Evolutionary conservation across 208 protist species (phyloP), one percentile per base, ranked within the genome.

Genomic region (Trypanosomatidae sp.): DNA sequence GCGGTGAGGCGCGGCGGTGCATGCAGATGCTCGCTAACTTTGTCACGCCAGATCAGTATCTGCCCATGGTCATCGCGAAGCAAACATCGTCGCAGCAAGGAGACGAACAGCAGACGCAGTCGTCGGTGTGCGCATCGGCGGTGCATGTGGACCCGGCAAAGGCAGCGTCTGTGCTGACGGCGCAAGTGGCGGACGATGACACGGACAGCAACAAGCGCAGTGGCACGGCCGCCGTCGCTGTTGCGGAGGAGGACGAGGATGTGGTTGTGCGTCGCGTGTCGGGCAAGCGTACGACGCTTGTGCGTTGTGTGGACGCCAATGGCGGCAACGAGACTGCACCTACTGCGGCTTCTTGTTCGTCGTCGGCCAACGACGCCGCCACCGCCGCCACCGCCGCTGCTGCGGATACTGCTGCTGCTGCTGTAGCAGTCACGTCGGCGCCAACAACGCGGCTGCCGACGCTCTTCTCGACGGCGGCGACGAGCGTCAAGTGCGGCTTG

Each of bases 21-120:
- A 53, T 89, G 18, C 66, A 86, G 55, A 49, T 94, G 30, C 39
- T 94, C 6, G 78, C 75, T 18, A 88, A 91, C 52, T 90, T 89
- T 45, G 42, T 91, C n/a, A 84, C 71, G 30, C 86, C 86, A n/a
- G 71, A 79, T 15, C 81, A 94, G 45, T 94, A 94, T 33, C 33
- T 94, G 4, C 86, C 86, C 0, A 86, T 94, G 64, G 43, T 94
- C 7, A 86, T 83, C 23, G 56, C 71, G 8, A 71, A 79, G 39
- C 51, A 52, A 8, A 37, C n/a, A 33, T 27, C 42, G 26, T 15
- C n/a, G 15, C 23, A 27, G 15, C 6, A 35, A 4, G 16, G 23
- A 15, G 4, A 38, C 4, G 16, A 23, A 13, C 32, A 15, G 50
- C 35, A 15, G 21, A 32, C 30, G 38, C 20, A 6, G 35, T 25